phyloP scores from a whole-genome alignment of 345 rosid species.

The Citrus australasica region DNA sequence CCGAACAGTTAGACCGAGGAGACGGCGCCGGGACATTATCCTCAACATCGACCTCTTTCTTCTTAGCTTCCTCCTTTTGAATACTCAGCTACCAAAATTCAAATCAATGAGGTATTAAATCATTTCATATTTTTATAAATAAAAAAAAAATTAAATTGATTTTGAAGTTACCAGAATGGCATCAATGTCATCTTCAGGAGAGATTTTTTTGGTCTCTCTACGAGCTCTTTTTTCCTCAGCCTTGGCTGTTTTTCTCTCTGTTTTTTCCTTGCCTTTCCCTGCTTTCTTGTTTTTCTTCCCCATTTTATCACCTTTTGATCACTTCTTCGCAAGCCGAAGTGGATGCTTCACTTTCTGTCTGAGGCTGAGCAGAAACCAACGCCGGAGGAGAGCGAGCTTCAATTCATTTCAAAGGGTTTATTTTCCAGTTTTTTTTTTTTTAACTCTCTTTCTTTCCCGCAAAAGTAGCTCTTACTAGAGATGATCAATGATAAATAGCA shows the following conservation, averaged over 20 bases:
- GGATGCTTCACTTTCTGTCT: not conserved
- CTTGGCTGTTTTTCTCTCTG: conserved; percentile 78
- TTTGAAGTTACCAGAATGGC: conserved; percentile 70
- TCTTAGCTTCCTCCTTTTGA: conserved; percentile 91
- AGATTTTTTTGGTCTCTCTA: conserved; percentile 74
- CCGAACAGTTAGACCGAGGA: conserved; percentile 88
- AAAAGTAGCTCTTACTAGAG: not conserved
- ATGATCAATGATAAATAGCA: not conserved
- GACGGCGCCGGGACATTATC: conserved; percentile 91
- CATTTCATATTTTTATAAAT: not conserved
- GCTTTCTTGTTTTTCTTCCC: conserved; percentile 93
- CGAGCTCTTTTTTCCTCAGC: conserved; percentile 90
- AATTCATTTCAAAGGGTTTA: not conserved
- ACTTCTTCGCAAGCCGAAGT: not conserved
- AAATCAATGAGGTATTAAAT: not conserved
- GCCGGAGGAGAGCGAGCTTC: not conserved
- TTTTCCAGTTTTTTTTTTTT: too few relatives aligned
- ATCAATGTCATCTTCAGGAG: conserved; percentile 94
- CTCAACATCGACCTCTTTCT: conserved; percentile 87
- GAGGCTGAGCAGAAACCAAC: not conserved
- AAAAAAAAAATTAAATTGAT: not conserved
- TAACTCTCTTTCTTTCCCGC: not conserved
- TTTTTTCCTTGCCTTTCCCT: conserved; percentile 92
- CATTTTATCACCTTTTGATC: conserved; percentile 31
- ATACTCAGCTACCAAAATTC: conserved; percentile 53